A percentile compares a stretch with the other conserved stretches of the same genome.
These are phyloP conservation scores for Pavlovales sp. DNA, from an alignment of 208 protist species.

Conservation along the genomic window DNA sequence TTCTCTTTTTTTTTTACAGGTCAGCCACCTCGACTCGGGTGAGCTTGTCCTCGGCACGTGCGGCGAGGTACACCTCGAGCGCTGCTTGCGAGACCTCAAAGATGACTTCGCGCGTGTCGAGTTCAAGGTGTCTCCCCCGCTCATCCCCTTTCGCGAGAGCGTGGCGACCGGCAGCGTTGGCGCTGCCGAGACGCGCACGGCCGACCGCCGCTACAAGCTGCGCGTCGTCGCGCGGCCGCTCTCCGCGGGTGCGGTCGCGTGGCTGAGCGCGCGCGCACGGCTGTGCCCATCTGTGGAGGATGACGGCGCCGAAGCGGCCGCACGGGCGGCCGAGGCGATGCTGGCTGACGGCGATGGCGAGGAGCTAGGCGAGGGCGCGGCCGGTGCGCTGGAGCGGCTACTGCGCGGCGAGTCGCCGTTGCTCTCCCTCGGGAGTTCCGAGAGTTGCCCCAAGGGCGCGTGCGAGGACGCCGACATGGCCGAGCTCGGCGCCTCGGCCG, in stretches of 20 bases:
- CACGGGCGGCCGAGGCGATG: too few species aligned
- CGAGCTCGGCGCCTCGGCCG: not conserved
- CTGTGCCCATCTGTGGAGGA: not conserved
- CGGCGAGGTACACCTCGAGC: slow-evolving; percentile 55
- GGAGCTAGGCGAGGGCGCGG: not conserved
- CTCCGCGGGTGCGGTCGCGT: not conserved
- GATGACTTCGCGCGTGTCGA: slow-evolving; percentile 78
- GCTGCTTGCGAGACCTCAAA: slow-evolving; percentile 44
- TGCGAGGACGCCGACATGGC: too few species aligned
- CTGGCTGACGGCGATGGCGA: not conserved
- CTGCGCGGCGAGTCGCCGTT: too few species aligned
- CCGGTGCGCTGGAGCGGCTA: not conserved
- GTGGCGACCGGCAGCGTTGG: slow-evolving; percentile 40
- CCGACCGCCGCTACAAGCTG: not conserved
- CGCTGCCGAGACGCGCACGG: not conserved
- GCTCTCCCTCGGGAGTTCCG: too few species aligned
- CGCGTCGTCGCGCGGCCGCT: not conserved
- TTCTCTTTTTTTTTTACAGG: too few species aligned
- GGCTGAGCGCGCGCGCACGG: not conserved
- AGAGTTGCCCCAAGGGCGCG: too few species aligned
- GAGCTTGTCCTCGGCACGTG: slow-evolving; percentile 45
- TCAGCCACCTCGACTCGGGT: slow-evolving; percentile 21
- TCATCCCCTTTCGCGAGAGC: slow-evolving; percentile 79
- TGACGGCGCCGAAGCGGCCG: too few species aligned
- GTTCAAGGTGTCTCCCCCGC: slow-evolving; percentile 73